Base-by-base conservation (phyloP, 805 yeast genomes). In the Zygotorulaspora sp. region DNA sequence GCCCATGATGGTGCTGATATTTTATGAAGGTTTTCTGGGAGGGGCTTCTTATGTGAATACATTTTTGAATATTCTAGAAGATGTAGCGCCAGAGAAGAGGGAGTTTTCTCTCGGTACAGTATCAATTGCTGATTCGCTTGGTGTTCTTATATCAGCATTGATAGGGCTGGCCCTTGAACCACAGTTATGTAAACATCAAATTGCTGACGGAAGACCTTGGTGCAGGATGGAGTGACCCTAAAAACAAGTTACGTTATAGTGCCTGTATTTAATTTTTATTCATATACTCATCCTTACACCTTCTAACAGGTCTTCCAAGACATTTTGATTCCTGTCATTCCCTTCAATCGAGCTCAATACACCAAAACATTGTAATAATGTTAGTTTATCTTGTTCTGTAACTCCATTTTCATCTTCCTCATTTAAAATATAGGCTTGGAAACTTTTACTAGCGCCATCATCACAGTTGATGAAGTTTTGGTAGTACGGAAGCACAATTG, bases 21-120 rank as follows among this genome's bases (percentile, higher is more conserved):
- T 90, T 43, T 90, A 85, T 61, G 97, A 90, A 57, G 92, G 97
- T 0, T 68, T 92, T 14, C 68, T 90, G 8, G 98, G 97, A 1
- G 97, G 98, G 1, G 75, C 83, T 2, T 77, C 90, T 12, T 90
- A 90, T 57, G 92, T 87, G 36, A 89, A 90, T 56, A 89, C 97
- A 0, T 90, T 85, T 53, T 67, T 83, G 69, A 67, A 76, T 11
- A 89, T 89, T 1, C 72, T 82, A 24, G 94, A 86, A 42, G 64
- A 73, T 0, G 65, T 72, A 2, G 57, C 68, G 0, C 41, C 68
- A 36, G 44, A 65, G 10, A 74, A 82, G 52, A 67, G 90, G 44
- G 89, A 85, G 63, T 81, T 87, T 60, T 77, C 88, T 0, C 69
- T 87, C 67, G 95, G 95, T 3, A 75, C 89, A 4, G 90, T 83